Percentiles rank a stretch among this genome's conserved stretches.
Conservation (phyloP, 805 yeast genomes). For the Geotrichum ghanense region DNA sequence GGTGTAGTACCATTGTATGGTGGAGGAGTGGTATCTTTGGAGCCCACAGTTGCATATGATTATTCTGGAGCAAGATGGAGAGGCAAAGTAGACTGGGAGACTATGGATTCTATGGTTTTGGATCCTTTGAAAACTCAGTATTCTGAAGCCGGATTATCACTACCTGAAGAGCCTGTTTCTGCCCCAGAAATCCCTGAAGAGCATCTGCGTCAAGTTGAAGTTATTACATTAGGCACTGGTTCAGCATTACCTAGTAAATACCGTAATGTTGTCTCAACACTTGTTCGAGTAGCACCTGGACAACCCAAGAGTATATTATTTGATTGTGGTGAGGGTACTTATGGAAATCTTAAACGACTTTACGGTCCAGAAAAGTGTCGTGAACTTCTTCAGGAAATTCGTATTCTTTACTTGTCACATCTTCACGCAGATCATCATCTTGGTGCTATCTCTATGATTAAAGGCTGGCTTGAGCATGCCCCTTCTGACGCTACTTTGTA, state of each 20-base stretch:
- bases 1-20: slow-evolving; percentile 3
- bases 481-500: slow-evolving; percentile 28
- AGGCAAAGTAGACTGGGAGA: slow-evolving; percentile 4
- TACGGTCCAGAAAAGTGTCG: slow-evolving; percentile 37
- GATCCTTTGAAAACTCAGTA: slow-evolving; percentile 2
- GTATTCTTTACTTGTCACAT: slow-evolving; percentile 67
- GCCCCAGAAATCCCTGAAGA: neutral
- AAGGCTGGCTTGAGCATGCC: slow-evolving; percentile 41
- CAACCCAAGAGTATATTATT: slow-evolving; percentile 35
- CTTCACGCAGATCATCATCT: slow-evolving; percentile 96
- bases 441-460: slow-evolving; percentile 62
- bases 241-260: slow-evolving; percentile 78
- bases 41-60: slow-evolving; percentile 2
- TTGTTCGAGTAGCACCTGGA: slow-evolving; percentile 53
- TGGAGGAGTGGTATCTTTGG: slow-evolving; percentile 5
- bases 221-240: slow-evolving; percentile 83
- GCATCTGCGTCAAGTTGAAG: slow-evolving; percentile 30
- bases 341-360: slow-evolving; percentile 58
- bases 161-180: neutral
- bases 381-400: slow-evolving; percentile 46
- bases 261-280: slow-evolving; percentile 75
- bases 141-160: neutral
- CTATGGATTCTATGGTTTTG: neutral
- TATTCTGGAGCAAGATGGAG: neutral
- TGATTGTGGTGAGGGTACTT: slow-evolving; percentile 94